Base-by-base conservation (phyloP, 225 moss, liverwort and hornwort genomes). In the Physcomitrium patens region DNA sequence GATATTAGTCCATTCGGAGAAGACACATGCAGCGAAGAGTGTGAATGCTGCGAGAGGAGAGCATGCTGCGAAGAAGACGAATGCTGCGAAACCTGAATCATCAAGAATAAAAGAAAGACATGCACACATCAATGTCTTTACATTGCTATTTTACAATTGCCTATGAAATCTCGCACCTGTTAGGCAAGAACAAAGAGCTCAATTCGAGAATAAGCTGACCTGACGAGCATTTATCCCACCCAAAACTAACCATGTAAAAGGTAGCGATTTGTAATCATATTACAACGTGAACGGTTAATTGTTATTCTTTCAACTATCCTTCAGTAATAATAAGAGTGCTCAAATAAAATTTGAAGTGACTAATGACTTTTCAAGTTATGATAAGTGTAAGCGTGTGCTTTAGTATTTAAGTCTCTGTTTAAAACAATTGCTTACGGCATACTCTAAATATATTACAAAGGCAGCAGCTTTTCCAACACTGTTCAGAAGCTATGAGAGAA, bases 81-180 rank as follows among this genome's bases (percentile, higher is more conserved):
- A 60, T 78, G 64, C 66, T 80, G 84, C 9, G 43, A 84, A 68
- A 46, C 78, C 86, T 86, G 73, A 78, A 73, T 60, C 75, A 80
- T 20, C 58, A 83, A 62, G 31, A 37, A 37, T 2, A 7, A 37
- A 37, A 37, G 31, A 37, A 37, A 37, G 31, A 37, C 31, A 37
- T 37, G 31, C 31, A 58, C 74, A 63, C 19, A 68, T 68, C 53
- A 70, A 56, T 63, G 31, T 37, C 59, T 59, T 63, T 49, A 37
- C 45, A 67, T 67, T 65, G 75, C 8, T 59, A 52, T 68, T 41
- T 51, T 67, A 71, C 51, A 75, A 52, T 14, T 44, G 55, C 61
- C 49, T 52, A 56, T 16, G 71, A 53, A 15, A 17, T 68, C 69
- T 59, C 12, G 52, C 43, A 68, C 20, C 45, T 47, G 19, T 10